Percentiles rank a stretch among this genome's conserved stretches.
phyloP scores from a whole-genome alignment of 352 stramenopile genomes.

The Aphanomyces invadans region DNA sequence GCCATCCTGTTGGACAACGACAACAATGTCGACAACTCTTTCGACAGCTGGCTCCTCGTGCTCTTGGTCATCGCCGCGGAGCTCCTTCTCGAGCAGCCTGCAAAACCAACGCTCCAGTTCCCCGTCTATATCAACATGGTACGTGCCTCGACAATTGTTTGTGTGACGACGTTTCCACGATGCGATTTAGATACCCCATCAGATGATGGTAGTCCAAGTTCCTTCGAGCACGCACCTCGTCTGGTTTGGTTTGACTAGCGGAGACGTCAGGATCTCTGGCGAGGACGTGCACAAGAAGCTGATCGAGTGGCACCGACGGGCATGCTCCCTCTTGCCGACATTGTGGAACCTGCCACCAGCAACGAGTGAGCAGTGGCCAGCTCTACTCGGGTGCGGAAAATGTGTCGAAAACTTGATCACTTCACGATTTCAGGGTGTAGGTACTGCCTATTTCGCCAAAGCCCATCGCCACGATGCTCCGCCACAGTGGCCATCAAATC shows the following conservation, averaged over 20 bases:
- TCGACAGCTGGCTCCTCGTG: background rate
- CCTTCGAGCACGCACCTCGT: background rate
- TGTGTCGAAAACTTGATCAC: background rate
- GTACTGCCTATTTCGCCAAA: constrained; percentile 4
- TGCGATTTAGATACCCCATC: background rate
- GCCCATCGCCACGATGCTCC: background rate
- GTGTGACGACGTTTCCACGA: background rate
- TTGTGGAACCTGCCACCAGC: background rate
- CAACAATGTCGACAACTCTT: background rate
- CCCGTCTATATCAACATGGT: constrained; percentile 2
- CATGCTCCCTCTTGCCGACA: background rate
- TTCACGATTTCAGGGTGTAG: background rate
- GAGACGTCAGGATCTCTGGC: background rate
- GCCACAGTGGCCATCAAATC: background rate
- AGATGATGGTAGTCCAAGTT: background rate
- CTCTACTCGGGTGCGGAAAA: background rate
- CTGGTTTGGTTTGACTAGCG: background rate
- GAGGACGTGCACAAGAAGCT: background rate
- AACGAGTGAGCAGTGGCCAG: background rate
- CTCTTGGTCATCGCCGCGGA: background rate
- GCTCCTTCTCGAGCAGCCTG: constrained; percentile 1
- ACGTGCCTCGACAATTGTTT: background rate
- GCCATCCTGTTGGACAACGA: constrained; percentile 13
- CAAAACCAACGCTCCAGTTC: too few relatives aligned
- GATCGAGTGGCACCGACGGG: background rate